These are phyloP conservation scores for Eimeria acervulina DNA, from an alignment of 169 alveolate genomes.

Conservation along the genomic window DNA sequence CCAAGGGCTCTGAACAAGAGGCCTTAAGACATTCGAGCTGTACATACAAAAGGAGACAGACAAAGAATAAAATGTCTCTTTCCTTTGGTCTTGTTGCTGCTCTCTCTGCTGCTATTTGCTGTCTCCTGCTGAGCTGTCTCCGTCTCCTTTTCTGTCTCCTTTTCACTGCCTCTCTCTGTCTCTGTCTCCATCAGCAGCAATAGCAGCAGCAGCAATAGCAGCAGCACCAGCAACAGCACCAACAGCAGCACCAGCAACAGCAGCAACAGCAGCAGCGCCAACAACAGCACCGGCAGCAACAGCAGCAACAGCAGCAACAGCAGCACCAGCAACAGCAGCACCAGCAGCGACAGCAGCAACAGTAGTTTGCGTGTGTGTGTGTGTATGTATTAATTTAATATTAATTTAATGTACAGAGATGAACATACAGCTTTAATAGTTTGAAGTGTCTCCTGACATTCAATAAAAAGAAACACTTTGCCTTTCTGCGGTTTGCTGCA, in stretches of 20 bases:
- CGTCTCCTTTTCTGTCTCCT: not conserved
- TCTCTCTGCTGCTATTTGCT: not conserved
- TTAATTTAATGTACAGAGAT: not conserved
- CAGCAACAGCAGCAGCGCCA: conserved; percentile 1
- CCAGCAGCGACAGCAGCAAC: not conserved
- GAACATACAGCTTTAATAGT: conserved; percentile 35
- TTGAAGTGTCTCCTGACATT: conserved; percentile 71
- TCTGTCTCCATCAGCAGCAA: not conserved
- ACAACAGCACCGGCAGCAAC: not conserved
- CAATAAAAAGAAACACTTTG: conserved; percentile 80
- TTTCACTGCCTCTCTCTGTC: not conserved
- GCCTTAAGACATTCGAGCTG: not conserved
- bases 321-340: conserved; percentile 3
- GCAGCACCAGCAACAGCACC: not conserved
- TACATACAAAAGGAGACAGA: not conserved
- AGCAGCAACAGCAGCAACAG: conserved; percentile 1
- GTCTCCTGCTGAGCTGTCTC: not conserved
- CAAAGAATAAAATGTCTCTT: not conserved
- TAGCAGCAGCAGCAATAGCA: conserved; percentile 5
- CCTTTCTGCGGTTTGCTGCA: conserved; percentile 92
- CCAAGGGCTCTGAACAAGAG: not conserved
- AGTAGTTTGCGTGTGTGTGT: too few relatives aligned
- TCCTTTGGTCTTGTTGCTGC: not conserved
- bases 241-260: not conserved
- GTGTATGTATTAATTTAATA: not conserved